phyloP scores from a whole-genome alignment of 2,329 filamentous ascomycete species.

The Cladosporium sp. region DNA sequence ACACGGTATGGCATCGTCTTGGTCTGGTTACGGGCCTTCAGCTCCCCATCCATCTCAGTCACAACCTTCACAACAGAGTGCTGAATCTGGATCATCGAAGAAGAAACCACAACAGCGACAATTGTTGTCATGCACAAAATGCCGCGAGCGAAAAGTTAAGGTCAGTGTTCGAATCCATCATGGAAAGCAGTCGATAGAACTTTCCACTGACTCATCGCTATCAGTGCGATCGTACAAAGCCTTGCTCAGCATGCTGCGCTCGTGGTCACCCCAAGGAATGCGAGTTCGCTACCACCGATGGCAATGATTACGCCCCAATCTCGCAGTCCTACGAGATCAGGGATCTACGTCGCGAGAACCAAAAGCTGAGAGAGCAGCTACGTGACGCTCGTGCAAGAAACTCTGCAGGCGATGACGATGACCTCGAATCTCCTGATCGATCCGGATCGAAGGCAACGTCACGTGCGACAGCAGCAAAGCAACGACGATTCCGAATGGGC shows the following conservation, averaged over 20 bases:
- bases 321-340: conserved; percentile 51
- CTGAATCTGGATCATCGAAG: conserved; percentile 24
- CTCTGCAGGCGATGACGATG: conserved; percentile 42
- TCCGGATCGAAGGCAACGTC: conserved; percentile 25
- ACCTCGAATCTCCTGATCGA: conserved; percentile 33
- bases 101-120: conserved; percentile 45
- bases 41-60: conserved; percentile 25
- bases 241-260: conserved; percentile 51
- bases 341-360: conserved; percentile 48
- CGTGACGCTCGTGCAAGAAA: conserved; percentile 32
- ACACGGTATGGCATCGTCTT: conserved; percentile 30
- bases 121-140: conserved; percentile 51
- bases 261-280: conserved; percentile 50
- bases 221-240: conserved; percentile 52
- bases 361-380: conserved; percentile 46
- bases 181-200: neutral
- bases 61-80: conserved; percentile 23
- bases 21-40: conserved; percentile 31
- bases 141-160: conserved; percentile 52
- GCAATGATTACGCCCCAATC: conserved; percentile 48
- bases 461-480: conserved; percentile 29
- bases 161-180: conserved; percentile 31
- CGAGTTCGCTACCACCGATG: conserved; percentile 47
- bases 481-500: conserved; percentile 40
- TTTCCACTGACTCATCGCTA: conserved; percentile 14